Base-by-base conservation (phyloP, 441 rosid species). In the Kokia cookei region DNA sequence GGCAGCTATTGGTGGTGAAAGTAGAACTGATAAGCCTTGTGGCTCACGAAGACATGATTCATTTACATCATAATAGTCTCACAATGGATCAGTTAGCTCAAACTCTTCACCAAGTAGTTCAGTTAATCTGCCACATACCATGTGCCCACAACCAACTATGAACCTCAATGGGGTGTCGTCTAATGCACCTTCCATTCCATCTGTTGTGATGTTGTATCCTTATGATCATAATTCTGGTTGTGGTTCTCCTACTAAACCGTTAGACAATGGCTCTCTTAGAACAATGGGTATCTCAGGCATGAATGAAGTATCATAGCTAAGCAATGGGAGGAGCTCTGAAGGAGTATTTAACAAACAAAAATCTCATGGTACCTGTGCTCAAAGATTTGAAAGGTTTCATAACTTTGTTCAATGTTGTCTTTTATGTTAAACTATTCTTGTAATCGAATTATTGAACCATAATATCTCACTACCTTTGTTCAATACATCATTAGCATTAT, bases 201-300 rank as follows among this genome's bases (percentile, higher is more conserved):
- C 94, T 74, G 85, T 90, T 74, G 82, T 92, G 76, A 90, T 95
- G 98, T 47, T 92, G 27, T 92, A 90, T 82, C 97, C 90, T 9
- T 89, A 86, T 54, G 93, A 89, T 81, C 93, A 86, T 74, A 85
- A 80, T 76, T 73, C 81, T 78, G 89, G 83, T 42, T 86, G 87
- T 81, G 80, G 78, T 71, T 80, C 88, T 43, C 81, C 88, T 62
- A 73, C 82, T 8, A 93, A 95, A 61, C 96, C 86, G 76, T 85
- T 87, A 4, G 98, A 93, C 86, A 89, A 88, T 76, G 94, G 94
- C 45, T 86, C 99, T 72, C 83, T 76, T 76, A 93, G 91, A 50
- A 83, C 83, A 0, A 80, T 76, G 77, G 89, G 86, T 66, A 81
- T 78, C 74, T 57, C 89, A 12, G 86, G 84, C 48, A 71, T 66